Conservation (phyloP, 768 basidiomycete species). For the Mycena alexandri region DNA sequence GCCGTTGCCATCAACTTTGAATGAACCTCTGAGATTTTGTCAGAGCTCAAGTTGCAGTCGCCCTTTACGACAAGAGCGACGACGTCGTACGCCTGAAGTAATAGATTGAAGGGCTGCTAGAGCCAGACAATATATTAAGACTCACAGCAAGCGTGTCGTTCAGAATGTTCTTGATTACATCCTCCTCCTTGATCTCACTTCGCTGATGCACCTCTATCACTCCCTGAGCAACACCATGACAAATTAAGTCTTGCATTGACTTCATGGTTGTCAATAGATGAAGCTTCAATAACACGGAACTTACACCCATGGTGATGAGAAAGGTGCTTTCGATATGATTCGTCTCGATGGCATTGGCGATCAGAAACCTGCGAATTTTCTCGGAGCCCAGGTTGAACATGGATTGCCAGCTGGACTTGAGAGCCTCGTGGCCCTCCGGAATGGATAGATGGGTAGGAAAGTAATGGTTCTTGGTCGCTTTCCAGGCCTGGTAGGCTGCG, state of each 20-base stretch:
- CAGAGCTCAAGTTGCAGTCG: slow-evolving; percentile 29
- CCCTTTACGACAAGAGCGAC: slow-evolving; percentile 31
- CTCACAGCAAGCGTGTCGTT: slow-evolving; percentile 46
- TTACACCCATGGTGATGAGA: slow-evolving; percentile 38
- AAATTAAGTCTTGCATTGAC: slow-evolving; percentile 41
- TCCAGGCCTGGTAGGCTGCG: slow-evolving; percentile 41
- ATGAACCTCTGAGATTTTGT: slow-evolving; percentile 45
- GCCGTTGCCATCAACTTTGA: slow-evolving; percentile 45
- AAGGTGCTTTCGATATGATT: slow-evolving; percentile 46
- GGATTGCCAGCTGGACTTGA: slow-evolving; percentile 39
- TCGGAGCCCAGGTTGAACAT: slow-evolving; percentile 30
- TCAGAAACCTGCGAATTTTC: slow-evolving; percentile 39
- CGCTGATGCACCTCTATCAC: slow-evolving; percentile 31
- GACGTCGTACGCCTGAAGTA: slow-evolving; percentile 38
- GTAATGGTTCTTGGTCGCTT: slow-evolving; percentile 38
- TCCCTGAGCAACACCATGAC: slow-evolving; percentile 40
- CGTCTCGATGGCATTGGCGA: slow-evolving; percentile 44
- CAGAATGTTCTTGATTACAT: slow-evolving; percentile 43
- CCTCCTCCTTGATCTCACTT: slow-evolving; percentile 40
- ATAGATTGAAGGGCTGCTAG: background rate
- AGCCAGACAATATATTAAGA: slow-evolving; percentile 12
- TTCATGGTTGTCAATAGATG: slow-evolving; percentile 18
- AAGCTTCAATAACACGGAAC: slow-evolving; percentile 14
- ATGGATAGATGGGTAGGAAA: slow-evolving; percentile 42
- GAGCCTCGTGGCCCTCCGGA: slow-evolving; percentile 38